phyloP scores from a whole-genome alignment of 306 rosid species.

The Quercus variabilis region DNA sequence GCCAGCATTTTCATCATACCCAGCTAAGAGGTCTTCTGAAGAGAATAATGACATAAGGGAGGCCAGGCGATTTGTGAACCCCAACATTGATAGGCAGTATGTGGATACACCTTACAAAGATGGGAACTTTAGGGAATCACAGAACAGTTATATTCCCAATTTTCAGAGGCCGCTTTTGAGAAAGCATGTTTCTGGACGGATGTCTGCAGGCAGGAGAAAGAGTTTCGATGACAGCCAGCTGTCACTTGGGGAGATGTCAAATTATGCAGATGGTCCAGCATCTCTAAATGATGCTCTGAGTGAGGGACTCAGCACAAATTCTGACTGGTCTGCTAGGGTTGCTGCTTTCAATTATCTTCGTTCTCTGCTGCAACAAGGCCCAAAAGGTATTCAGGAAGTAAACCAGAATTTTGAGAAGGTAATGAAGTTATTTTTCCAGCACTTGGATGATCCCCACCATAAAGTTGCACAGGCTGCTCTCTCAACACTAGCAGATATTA shows the following conservation, averaged over 20 bases:
- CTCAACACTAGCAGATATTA: slow-evolving; percentile 83
- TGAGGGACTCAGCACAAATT: slow-evolving; percentile 88
- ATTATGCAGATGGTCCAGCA: slow-evolving; percentile 66
- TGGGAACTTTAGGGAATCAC: slow-evolving; percentile 73
- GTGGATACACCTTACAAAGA: slow-evolving; percentile 64
- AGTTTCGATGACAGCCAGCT: slow-evolving; percentile 92
- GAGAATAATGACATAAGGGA: slow-evolving; percentile 64
- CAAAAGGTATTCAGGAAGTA: slow-evolving; percentile 87
- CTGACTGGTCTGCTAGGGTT: slow-evolving; percentile 97
- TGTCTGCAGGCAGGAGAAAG: slow-evolving; percentile 81
- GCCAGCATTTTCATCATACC: slow-evolving; percentile 54
- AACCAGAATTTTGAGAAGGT: slow-evolving; percentile 93
- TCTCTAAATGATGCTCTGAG: slow-evolving; percentile 89
- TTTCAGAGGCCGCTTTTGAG: slow-evolving; percentile 94
- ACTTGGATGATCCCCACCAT: slow-evolving; percentile 98
- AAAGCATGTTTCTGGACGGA: slow-evolving; percentile 71
- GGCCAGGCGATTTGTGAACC: slow-evolving; percentile 55
- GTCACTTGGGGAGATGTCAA: slow-evolving; percentile 68
- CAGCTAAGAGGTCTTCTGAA: slow-evolving; percentile 60
- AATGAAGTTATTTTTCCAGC: slow-evolving; percentile 97
- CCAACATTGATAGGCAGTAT: slow-evolving; percentile 62
- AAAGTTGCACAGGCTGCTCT: slow-evolving; percentile 99
- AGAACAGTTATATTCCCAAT: slow-evolving; percentile 71
- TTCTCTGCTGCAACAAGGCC: slow-evolving; percentile 87
- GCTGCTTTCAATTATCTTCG: slow-evolving; percentile 90